Percentiles rank a stretch among this genome's conserved stretches.
phyloP scores from a whole-genome alignment of 495 filamentous ascomycete genomes.

The Hyaloscypha variabilis region DNA sequence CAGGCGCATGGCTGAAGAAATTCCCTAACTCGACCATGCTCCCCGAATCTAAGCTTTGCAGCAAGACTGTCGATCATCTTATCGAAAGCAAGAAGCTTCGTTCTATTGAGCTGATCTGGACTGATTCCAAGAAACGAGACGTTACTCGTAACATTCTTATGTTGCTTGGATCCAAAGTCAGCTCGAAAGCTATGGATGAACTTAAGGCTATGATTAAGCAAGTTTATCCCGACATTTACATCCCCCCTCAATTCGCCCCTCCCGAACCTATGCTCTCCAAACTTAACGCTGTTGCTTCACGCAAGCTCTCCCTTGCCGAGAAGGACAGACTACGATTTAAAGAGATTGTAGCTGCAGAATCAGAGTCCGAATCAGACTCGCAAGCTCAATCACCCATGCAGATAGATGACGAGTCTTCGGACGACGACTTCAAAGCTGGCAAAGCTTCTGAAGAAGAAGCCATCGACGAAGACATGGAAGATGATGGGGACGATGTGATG shows the following conservation, averaged over 20 bases:
- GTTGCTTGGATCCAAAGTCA: conserved; percentile 11
- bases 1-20: conserved; percentile 60
- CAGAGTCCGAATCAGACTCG: neutral
- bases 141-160: conserved; percentile 5
- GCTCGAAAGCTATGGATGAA: neutral
- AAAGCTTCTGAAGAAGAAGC: neutral
- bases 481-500: neutral
- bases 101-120: conserved; percentile 65
- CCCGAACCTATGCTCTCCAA: conserved; percentile 16
- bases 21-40: conserved; percentile 43
- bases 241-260: conserved; percentile 27
- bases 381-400: neutral
- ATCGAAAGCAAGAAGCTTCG: conserved; percentile 60
- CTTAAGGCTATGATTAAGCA: conserved; percentile 24
- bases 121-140: conserved; percentile 30
- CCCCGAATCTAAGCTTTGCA: conserved; percentile 40
- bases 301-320: neutral
- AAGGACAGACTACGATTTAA: neutral
- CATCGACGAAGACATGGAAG: neutral
- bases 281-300: conserved; percentile 9
- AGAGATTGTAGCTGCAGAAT: neutral
- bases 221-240: conserved; percentile 24
- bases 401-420: neutral
- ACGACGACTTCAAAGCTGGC: neutral
- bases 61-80: conserved; percentile 61